Conservation (phyloP, 371 early-diverging fungal species). For the Mucor sp. region DNA sequence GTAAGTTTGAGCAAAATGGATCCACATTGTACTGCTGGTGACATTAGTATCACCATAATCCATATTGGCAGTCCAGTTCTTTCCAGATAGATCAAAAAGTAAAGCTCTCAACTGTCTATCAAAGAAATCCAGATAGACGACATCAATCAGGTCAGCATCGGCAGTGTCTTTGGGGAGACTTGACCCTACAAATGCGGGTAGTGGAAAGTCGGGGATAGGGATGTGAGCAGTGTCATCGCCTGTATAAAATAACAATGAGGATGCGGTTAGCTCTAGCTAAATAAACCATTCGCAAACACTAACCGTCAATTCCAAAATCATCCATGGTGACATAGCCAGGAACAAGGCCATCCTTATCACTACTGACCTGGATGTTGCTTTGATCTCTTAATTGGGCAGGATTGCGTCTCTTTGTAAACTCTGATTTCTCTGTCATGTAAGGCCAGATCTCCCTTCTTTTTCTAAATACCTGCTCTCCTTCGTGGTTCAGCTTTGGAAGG, state of each 20-base stretch:
- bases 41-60: constrained; percentile 1
- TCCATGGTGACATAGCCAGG: constrained; percentile 59
- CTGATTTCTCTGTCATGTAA: background rate
- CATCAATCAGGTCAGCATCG: constrained; percentile 20
- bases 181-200: constrained; percentile 43
- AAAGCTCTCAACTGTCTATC: constrained; percentile 9
- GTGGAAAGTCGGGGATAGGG: constrained; percentile 38
- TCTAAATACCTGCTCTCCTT: constrained; percentile 11
- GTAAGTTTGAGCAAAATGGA: constrained; percentile 3
- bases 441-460: constrained; percentile 14
- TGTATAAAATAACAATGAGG: background rate
- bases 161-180: constrained; percentile 30
- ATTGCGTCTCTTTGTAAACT: constrained; percentile 24
- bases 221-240: constrained; percentile 44
- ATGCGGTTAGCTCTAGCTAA: background rate
- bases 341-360: constrained; percentile 52
- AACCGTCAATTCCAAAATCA: constrained; percentile 52
- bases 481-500: constrained; percentile 26
- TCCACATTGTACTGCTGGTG: constrained; percentile 21
- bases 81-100: constrained; percentile 4
- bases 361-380: background rate
- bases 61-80: constrained; percentile 11
- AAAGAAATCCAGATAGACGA: constrained; percentile 40
- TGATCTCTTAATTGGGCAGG: background rate
- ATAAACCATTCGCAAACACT: background rate